Evolutionary conservation across 768 basidiomycete genomes (phyloP).

Genomic region (Favolaschia claudopus): DNA sequence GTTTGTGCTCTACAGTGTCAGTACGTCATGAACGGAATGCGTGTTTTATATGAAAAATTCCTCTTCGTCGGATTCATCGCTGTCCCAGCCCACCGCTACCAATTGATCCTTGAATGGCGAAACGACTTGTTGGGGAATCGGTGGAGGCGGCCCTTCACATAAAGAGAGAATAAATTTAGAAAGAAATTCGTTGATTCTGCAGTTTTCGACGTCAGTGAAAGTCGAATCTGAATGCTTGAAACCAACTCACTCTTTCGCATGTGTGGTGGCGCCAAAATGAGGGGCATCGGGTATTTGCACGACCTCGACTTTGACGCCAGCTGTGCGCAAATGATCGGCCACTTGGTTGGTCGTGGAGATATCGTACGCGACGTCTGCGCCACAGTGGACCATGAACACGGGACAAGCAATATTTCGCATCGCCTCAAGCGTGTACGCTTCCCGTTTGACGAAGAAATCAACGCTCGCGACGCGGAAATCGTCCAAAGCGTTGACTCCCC

Average conservation of each 20-base stretch:
- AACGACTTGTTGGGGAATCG: slow-evolving; percentile 1
- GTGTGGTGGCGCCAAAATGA: slow-evolving; percentile 21
- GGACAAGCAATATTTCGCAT: slow-evolving; percentile 19
- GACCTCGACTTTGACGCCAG: slow-evolving; percentile 21
- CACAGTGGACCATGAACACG: slow-evolving; percentile 22
- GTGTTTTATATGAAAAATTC: too few relatives aligned
- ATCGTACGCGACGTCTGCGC: slow-evolving; percentile 29
- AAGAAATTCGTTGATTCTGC: not conserved
- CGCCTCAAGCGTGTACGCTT: slow-evolving; percentile 7
- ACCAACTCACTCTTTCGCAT: slow-evolving; percentile 12
- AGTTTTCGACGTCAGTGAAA: not conserved
- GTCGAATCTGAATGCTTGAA: too few relatives aligned
- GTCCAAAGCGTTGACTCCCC: slow-evolving; percentile 8
- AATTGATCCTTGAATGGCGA: not conserved
- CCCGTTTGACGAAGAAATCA: slow-evolving; percentile 25
- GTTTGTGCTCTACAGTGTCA: too few relatives aligned
- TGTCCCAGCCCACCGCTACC: not conserved
- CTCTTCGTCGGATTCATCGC: not conserved
- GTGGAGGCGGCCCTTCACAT: not conserved
- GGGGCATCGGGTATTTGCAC: slow-evolving; percentile 11
- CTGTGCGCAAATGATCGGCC: not conserved
- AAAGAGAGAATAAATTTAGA: not conserved
- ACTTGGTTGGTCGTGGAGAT: slow-evolving; percentile 13
- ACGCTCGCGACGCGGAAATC: slow-evolving; percentile 18
- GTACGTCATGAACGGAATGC: too few relatives aligned